These are phyloP conservation scores for Septoria linicola DNA, from an alignment of 2,329 filamentous ascomycete genomes.

Conservation along the genomic window DNA sequence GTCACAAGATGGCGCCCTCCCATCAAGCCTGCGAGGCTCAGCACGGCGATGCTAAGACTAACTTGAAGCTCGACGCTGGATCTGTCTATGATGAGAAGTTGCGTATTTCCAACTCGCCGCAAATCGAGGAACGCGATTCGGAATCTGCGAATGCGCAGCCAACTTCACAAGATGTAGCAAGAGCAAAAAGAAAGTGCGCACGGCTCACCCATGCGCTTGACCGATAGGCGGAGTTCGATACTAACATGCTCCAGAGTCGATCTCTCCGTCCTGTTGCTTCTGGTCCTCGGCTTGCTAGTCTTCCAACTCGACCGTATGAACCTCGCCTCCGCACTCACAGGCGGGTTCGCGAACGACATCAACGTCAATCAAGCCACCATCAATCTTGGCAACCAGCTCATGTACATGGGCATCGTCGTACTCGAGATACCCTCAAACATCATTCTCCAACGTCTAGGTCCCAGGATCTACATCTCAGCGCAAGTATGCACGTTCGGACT, in stretches of 20 bases:
- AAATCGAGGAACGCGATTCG: too few species aligned
- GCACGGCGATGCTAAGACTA: too few species aligned
- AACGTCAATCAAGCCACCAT: constrained; percentile 48
- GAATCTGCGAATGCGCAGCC: too few species aligned
- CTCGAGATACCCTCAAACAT: constrained; percentile 56
- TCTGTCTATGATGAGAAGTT: too few species aligned
- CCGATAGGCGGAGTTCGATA: too few species aligned
- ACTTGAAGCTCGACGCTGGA: too few species aligned
- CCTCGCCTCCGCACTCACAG: constrained; percentile 52
- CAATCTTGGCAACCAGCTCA: constrained; percentile 55
- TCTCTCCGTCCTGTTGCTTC: constrained; percentile 48
- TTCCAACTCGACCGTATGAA: constrained; percentile 57
- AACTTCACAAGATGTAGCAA: too few species aligned
- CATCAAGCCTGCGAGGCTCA: too few species aligned
- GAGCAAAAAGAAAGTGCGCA: too few species aligned
- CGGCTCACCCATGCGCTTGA: too few species aligned
- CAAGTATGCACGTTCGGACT: constrained; percentile 10
- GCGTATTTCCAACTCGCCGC: too few species aligned
- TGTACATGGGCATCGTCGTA: constrained; percentile 53
- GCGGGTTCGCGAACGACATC: constrained; percentile 48
- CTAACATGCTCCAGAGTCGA: constrained; percentile 52
- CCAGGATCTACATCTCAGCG: constrained; percentile 1
- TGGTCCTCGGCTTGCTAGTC: constrained; percentile 52
- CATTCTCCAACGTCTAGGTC: constrained; percentile 37
- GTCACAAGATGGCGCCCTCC: too few species aligned